Evolutionary conservation across 2,329 filamentous ascomycete species (phyloP).

Genomic region (Paraphaeosphaeria sporulosa): DNA sequence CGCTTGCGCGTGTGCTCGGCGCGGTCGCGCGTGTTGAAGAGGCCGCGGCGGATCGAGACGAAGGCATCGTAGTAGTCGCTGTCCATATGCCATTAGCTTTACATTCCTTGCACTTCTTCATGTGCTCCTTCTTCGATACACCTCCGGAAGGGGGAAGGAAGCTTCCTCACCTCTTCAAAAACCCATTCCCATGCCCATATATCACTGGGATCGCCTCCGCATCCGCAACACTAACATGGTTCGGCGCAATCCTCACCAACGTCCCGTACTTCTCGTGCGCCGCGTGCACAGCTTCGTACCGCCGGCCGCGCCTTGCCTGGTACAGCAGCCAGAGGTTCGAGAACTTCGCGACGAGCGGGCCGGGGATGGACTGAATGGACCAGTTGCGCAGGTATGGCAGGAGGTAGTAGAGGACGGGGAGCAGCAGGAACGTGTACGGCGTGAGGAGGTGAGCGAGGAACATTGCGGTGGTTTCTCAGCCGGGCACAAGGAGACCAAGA

Average conservation of each 20-base stretch:
- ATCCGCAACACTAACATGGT: conserved; percentile 84
- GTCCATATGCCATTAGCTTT: not conserved
- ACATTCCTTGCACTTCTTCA: not conserved
- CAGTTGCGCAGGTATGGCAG: conserved; percentile 67
- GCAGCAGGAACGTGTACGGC: conserved; percentile 57
- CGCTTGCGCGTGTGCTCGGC: conserved; percentile 86
- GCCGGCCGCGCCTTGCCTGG: conserved; percentile 66
- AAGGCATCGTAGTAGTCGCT: conserved; percentile 92
- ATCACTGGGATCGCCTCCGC: conserved; percentile 77
- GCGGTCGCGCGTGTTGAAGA: conserved; percentile 89
- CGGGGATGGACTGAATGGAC: conserved; percentile 64
- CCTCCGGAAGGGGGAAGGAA: not conserved
- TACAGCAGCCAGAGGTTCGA: conserved; percentile 82
- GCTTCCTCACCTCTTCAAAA: conserved; percentile 53
- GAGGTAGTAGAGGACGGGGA: conserved; percentile 63
- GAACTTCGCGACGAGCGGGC: conserved; percentile 71
- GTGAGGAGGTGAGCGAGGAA: conserved; percentile 50
- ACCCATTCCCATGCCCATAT: conserved; percentile 70
- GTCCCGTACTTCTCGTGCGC: conserved; percentile 78
- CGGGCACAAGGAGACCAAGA: not conserved
- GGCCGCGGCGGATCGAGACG: conserved; percentile 81
- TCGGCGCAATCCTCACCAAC: conserved; percentile 83
- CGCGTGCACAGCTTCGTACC: conserved; percentile 68
- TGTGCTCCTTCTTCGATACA: not conserved
- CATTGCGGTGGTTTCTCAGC: conserved; percentile 29